These are phyloP conservation scores for Harringtonia lauricola DNA, from an alignment of 2,329 filamentous ascomycete genomes.

Conservation along the genomic window DNA sequence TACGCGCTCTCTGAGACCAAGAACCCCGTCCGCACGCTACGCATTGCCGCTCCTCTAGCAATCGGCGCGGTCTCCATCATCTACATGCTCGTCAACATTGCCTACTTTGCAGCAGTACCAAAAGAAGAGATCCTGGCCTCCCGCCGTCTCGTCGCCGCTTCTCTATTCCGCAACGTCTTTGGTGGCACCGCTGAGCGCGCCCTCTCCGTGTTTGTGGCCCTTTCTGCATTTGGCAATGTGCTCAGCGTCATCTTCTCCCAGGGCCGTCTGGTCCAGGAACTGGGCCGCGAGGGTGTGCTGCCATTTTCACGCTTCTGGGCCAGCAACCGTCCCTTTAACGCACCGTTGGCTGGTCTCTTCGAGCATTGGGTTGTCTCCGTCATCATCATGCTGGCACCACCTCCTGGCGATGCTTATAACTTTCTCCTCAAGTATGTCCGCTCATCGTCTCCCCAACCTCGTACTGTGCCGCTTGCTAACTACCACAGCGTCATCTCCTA, in stretches of 20 bases:
- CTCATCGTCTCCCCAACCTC: not conserved
- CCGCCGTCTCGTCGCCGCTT: slow-evolving; percentile 40
- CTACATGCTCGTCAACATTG: slow-evolving; percentile 57
- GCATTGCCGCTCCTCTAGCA: slow-evolving; percentile 51
- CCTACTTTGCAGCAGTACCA: slow-evolving; percentile 51
- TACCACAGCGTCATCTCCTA: slow-evolving; percentile 47
- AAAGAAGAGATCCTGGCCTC: slow-evolving; percentile 40
- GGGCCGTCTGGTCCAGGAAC: slow-evolving; percentile 53
- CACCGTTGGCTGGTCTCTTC: slow-evolving; percentile 48
- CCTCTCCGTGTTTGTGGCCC: slow-evolving; percentile 53
- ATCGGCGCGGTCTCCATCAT: slow-evolving; percentile 46
- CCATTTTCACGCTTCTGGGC: slow-evolving; percentile 53
- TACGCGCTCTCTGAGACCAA: slow-evolving; percentile 55
- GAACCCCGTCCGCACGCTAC: slow-evolving; percentile 53
- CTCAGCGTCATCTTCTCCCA: slow-evolving; percentile 59
- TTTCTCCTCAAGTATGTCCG: slow-evolving; percentile 43
- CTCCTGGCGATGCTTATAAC: slow-evolving; percentile 56
- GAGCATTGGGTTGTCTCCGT: slow-evolving; percentile 54
- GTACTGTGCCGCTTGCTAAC: not conserved
- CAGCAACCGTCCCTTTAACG: slow-evolving; percentile 52
- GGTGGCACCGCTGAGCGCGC: slow-evolving; percentile 43
- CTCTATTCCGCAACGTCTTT: slow-evolving; percentile 45
- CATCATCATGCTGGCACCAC: slow-evolving; percentile 55
- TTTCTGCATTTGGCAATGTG: slow-evolving; percentile 58
- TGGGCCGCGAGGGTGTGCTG: slow-evolving; percentile 55